Conservation (phyloP, 495 filamentous ascomycete genomes). For the Stereocaulon alpinum region DNA sequence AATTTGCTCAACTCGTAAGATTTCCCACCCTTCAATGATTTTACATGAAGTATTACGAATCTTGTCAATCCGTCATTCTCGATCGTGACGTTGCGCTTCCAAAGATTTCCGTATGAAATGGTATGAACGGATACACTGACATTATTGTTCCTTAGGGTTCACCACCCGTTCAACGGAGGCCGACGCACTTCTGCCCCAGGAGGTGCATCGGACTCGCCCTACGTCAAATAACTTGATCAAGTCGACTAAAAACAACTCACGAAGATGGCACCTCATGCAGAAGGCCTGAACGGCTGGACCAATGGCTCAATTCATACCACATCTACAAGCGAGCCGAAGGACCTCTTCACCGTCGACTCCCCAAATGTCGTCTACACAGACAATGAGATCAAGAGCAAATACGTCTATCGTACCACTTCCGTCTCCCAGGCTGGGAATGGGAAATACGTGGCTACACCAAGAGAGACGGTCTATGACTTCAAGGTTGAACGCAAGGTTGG, state of each 20-base stretch:
- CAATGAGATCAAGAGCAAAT: constrained; percentile 80
- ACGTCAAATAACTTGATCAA: constrained; percentile 24
- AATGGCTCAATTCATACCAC: constrained; percentile 54
- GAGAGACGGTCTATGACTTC: constrained; percentile 91
- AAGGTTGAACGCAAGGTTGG: constrained; percentile 89
- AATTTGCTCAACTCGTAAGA: constrained; percentile 82
- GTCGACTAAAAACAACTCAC: constrained; percentile 12
- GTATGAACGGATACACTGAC: neutral
- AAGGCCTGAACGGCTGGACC: constrained; percentile 55
- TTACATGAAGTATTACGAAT: neutral
- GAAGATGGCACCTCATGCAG: constrained; percentile 92
- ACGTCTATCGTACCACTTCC: constrained; percentile 89
- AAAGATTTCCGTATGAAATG: neutral
- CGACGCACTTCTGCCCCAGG: constrained; percentile 85
- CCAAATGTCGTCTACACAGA: constrained; percentile 89
- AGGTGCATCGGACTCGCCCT: constrained; percentile 70
- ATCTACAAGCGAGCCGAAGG: constrained; percentile 30
- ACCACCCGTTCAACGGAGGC: constrained; percentile 96
- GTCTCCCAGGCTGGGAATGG: constrained; percentile 63
- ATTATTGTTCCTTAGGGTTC: constrained; percentile 46
- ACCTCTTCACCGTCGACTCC: constrained; percentile 77
- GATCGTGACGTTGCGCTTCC: no score
- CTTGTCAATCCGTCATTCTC: neutral
- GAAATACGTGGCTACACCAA: constrained; percentile 73
- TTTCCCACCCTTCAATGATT: neutral